phyloP scores from a whole-genome alignment of 768 basidiomycete genomes.

The Pisolithus albus region DNA sequence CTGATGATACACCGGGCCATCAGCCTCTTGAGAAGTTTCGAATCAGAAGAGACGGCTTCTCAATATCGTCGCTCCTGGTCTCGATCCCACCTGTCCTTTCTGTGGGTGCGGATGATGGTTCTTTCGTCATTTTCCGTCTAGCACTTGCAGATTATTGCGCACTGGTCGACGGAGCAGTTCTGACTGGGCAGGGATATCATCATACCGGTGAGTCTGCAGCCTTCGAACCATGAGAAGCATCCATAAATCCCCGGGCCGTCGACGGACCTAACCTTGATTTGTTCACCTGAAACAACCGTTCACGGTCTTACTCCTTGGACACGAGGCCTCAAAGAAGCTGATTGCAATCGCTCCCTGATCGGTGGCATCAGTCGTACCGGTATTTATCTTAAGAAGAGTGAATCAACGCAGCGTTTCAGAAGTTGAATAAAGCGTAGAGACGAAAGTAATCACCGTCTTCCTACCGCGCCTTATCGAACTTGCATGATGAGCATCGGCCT shows the following conservation, averaged over 20 bases:
- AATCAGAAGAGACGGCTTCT: slow-evolving; percentile 71
- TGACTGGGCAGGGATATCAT: slow-evolving; percentile 38
- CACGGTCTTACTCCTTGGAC: slow-evolving; percentile 48
- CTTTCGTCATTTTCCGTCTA: slow-evolving; percentile 65
- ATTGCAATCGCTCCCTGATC: slow-evolving; percentile 74
- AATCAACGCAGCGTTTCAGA: slow-evolving; percentile 15
- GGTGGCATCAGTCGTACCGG: slow-evolving; percentile 64
- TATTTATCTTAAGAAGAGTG: background rate
- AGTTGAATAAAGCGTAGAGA: slow-evolving; percentile 53
- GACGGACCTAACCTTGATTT: slow-evolving; percentile 61
- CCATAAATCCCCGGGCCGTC: slow-evolving; percentile 70
- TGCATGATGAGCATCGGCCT: slow-evolving; percentile 53
- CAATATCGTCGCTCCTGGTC: slow-evolving; percentile 52
- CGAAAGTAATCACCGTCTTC: slow-evolving; percentile 53
- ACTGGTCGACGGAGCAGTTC: slow-evolving; percentile 51
- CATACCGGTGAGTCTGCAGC: slow-evolving; percentile 42
- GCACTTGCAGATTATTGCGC: slow-evolving; percentile 79
- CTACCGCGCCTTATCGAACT: slow-evolving; percentile 47
- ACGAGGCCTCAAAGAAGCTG: slow-evolving; percentile 37
- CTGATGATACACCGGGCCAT: slow-evolving; percentile 59
- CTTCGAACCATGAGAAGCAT: background rate
- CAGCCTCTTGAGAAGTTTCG: slow-evolving; percentile 59
- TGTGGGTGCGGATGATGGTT: slow-evolving; percentile 36
- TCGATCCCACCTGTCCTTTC: slow-evolving; percentile 36
- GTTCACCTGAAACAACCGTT: slow-evolving; percentile 57